A percentile compares a stretch with the other conserved stretches of the same genome.
phyloP scores from a whole-genome alignment of 768 basidiomycete genomes.

The Russula dissimulans region DNA sequence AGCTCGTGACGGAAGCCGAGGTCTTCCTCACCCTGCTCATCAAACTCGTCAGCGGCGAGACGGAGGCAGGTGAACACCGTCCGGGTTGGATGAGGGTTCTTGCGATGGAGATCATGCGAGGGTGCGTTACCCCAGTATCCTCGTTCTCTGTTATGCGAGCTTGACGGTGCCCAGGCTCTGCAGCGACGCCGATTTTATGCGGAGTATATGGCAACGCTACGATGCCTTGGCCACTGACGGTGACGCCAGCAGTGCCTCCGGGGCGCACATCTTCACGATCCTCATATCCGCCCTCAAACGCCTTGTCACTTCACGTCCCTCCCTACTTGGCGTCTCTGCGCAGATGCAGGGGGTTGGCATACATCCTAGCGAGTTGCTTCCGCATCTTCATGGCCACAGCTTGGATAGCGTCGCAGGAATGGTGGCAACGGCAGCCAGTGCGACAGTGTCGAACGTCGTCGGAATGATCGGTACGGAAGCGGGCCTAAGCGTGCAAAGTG shows the following conservation, averaged over 20 bases:
- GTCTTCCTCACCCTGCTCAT: slow-evolving; percentile 8
- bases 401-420: slow-evolving; percentile 62
- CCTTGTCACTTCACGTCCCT: slow-evolving; percentile 82
- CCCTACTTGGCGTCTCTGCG: slow-evolving; percentile 64
- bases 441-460: too few species aligned
- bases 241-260: slow-evolving; percentile 47
- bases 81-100: slow-evolving; percentile 20
- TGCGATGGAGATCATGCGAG: slow-evolving; percentile 18
- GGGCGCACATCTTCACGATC: slow-evolving; percentile 64
- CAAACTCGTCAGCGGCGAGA: slow-evolving; percentile 1
- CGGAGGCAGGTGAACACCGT: background rate
- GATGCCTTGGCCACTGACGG: slow-evolving; percentile 30
- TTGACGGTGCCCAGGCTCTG: slow-evolving; percentile 3
- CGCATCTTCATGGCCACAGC: slow-evolving; percentile 31
- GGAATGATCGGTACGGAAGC: too few species aligned
- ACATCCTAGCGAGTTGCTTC: slow-evolving; percentile 29
- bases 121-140: background rate
- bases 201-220: slow-evolving; percentile 16
- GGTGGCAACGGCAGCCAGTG: too few species aligned
- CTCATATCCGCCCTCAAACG: slow-evolving; percentile 80
- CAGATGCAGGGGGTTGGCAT: slow-evolving; percentile 81
- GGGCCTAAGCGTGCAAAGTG: slow-evolving; percentile 37
- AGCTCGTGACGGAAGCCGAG: slow-evolving; percentile 76
- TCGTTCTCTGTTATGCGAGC: too few species aligned
- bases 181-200: slow-evolving; percentile 18